phyloP scores from a whole-genome alignment of 768 basidiomycete species.

The Phlebiopsis flavidoalba region DNA sequence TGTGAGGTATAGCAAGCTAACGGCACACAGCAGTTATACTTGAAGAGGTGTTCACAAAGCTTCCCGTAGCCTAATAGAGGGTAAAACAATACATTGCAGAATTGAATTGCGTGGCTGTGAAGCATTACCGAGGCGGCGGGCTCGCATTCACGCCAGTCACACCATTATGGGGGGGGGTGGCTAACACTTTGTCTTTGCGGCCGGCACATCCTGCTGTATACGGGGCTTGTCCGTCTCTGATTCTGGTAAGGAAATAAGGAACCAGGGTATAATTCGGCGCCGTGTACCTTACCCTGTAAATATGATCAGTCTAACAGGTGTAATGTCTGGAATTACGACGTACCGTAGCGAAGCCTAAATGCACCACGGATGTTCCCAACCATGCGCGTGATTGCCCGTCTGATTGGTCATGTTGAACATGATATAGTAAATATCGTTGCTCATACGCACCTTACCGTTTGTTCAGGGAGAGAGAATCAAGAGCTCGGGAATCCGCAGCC shows the following conservation, averaged over 20 bases:
- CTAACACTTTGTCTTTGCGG: slow-evolving; percentile 5
- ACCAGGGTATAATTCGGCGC: neutral
- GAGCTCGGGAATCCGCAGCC: too few relatives aligned
- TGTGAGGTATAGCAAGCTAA: neutral
- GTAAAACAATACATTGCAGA: neutral
- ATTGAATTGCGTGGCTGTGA: neutral
- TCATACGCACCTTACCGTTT: too few relatives aligned
- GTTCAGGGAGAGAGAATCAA: too few relatives aligned
- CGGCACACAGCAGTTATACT: slow-evolving; percentile 5
- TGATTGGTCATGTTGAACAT: too few relatives aligned
- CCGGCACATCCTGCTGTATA: neutral
- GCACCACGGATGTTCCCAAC: neutral
- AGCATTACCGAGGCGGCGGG: slow-evolving; percentile 14
- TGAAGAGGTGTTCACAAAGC: slow-evolving; percentile 11
- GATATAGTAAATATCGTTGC: too few relatives aligned
- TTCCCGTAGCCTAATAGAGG: slow-evolving; percentile 11
- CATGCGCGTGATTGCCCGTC: too few relatives aligned
- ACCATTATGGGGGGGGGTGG: slow-evolving; percentile 5
- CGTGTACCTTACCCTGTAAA: neutral
- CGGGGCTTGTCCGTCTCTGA: neutral
- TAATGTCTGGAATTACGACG: neutral
- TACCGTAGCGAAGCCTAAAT: neutral
- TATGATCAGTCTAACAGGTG: neutral
- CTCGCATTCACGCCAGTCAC: slow-evolving; percentile 14
- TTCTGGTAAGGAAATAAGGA: slow-evolving; percentile 6